Conservation (phyloP, 805 yeast species). For the Candida montana region DNA sequence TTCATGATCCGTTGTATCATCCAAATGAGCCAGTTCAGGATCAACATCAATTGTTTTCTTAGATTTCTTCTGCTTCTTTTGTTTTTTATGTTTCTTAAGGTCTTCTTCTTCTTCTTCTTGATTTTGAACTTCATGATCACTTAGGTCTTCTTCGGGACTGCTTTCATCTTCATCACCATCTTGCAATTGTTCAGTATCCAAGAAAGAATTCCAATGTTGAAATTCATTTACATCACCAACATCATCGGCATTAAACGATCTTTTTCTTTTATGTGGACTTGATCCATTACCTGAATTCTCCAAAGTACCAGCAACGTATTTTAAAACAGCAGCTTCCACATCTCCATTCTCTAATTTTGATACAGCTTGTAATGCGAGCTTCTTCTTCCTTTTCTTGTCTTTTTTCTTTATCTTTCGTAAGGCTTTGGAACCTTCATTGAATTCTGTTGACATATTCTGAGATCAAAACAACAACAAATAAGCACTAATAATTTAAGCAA, state of each 20-base stretch:
- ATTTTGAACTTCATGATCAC: too few relatives aligned
- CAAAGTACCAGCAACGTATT: conserved; percentile 61
- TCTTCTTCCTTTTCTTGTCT: conserved; percentile 10
- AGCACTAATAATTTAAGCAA: too few relatives aligned
- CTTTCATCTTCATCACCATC: conserved; percentile 19
- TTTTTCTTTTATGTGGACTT: conserved; percentile 14
- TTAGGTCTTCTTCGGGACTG: too few relatives aligned
- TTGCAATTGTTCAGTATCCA: conserved; percentile 22
- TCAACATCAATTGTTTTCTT: conserved; percentile 38
- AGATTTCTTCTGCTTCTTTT: conserved; percentile 1
- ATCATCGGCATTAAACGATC: conserved; percentile 17
- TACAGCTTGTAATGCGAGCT: conserved; percentile 1
- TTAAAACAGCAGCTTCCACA: conserved; percentile 77
- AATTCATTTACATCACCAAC: conserved; percentile 22
- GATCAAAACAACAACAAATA: background rate
- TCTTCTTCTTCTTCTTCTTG: background rate
- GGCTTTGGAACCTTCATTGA: conserved; percentile 24
- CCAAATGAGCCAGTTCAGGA: conserved; percentile 51
- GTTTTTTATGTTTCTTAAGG: conserved; percentile 1
- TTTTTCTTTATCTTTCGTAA: conserved; percentile 20
- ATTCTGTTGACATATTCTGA: conserved; percentile 12
- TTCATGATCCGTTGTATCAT: conserved; percentile 47
- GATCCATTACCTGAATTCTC: conserved; percentile 26
- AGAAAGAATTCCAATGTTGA: conserved; percentile 26
- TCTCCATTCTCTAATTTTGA: conserved; percentile 16